Evolutionary conservation across 192 early-diverging fungal species (phyloP), one percentile per base, ranked within the genome.

Genomic region (Rhizoclosmatium globosum): DNA sequence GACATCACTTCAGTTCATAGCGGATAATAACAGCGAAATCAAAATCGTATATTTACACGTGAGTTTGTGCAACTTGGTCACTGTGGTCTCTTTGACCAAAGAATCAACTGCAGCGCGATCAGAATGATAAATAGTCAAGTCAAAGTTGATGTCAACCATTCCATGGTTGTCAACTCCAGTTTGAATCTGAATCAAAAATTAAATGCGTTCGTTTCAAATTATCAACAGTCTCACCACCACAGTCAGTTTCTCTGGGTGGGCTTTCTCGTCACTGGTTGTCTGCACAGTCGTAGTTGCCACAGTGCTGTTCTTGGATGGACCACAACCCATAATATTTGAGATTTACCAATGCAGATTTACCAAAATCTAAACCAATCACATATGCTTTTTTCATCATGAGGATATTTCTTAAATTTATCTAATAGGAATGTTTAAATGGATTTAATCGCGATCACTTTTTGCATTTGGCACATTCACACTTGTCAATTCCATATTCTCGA

Each of bases 401-500:
- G 31, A 31, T 31, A 31, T 31, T 31, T 31, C 31, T 31, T 31
- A 31, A 31, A 31, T 31, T 31, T 31, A 31, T 31, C 31, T 31
- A 31, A 31, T 31, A 31, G 31, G 31, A 31, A 31, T 31, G n/a
- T n/a, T n/a, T n/a, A n/a, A 31, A 31, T 31, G 31, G 31, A 31
- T 31, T 31, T 31, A 0, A 31, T 31, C 31, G 31, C 31, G 31
- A 31, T 31, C 31, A 31, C 31, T 31, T 31, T 31, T 31, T 31
- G 50, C 74, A 76, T 42, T 76, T 76, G 61, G 61, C 38, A 50
- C 74, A 76, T 31, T 64, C 11, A 53, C 77, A 78, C 4, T 56
- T 46, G 42, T 60, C 64, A 44, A 78, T 78, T 43, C 77, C 77
- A 44, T 78, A 78, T 47, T 78, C 77, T 57, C 17, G 38, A 31